These are phyloP conservation scores for Aureobasidium mangrovei DNA, from an alignment of 2,329 filamentous ascomycete species.

Conservation along the genomic window DNA sequence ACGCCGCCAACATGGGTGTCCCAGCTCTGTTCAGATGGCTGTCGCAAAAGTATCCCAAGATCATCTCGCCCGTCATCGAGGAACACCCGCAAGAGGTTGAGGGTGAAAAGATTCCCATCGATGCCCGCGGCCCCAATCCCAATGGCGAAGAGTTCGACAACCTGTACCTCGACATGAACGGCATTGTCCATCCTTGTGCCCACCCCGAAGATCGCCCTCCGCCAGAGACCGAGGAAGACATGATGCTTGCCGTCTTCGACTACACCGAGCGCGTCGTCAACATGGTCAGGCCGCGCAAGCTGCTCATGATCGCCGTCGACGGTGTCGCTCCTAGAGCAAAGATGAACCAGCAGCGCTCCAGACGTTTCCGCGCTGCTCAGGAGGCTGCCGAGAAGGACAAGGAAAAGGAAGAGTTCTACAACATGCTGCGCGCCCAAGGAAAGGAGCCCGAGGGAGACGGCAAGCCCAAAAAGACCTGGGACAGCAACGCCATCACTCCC, in stretches of 20 bases:
- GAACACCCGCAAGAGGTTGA: constrained; percentile 74
- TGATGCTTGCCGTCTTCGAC: constrained; percentile 98
- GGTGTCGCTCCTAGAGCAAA: constrained; percentile 96
- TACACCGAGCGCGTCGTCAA: constrained; percentile 99
- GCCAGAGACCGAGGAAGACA: constrained; percentile 91
- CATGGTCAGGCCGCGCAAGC: constrained; percentile 92
- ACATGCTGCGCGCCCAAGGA: constrained; percentile 65
- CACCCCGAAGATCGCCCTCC: constrained; percentile 90
- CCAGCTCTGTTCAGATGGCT: constrained; percentile 94
- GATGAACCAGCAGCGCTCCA: constrained; percentile 98
- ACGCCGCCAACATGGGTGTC: constrained; percentile 64
- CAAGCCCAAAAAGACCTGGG: constrained; percentile 80
- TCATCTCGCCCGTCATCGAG: constrained; percentile 84
- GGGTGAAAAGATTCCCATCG: constrained; percentile 74
- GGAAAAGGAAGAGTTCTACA: constrained; percentile 80
- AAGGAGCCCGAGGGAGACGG: constrained; percentile 35
- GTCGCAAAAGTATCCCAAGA: constrained; percentile 94
- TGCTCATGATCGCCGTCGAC: constrained; percentile 97
- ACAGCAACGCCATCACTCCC: constrained; percentile 80
- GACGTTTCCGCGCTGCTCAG: constrained; percentile 87
- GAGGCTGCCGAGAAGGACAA: constrained; percentile 91
- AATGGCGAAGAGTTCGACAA: constrained; percentile 99
- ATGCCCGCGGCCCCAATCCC: constrained; percentile 76
- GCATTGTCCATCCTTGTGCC: constrained; percentile 96
- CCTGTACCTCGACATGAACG: constrained; percentile 98